A percentile compares a stretch with the other conserved stretches of the same genome.
Conservation (phyloP, 257 asterid genomes). For the Orobanche coerulescens region DNA sequence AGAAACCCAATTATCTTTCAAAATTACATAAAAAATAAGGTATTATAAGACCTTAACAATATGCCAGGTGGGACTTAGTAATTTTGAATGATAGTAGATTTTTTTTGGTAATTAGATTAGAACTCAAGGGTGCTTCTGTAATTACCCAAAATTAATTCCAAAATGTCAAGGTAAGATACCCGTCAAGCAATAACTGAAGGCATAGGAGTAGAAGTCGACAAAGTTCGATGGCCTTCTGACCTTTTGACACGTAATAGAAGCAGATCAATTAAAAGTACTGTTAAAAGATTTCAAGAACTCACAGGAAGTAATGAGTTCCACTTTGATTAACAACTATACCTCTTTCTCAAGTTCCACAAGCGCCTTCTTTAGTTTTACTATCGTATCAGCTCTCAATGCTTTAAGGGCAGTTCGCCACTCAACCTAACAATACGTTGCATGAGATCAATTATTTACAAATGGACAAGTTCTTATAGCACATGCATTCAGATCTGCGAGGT, state of each 20-base stretch:
- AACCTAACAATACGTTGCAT: constrained; percentile 34
- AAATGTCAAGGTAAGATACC: constrained; percentile 33
- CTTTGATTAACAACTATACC: constrained; percentile 35
- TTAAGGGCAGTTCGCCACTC: constrained; percentile 81
- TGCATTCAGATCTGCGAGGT: no score
- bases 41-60: no score
- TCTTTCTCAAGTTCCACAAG: constrained; percentile 57
- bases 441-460: background rate
- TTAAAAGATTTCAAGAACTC: background rate
- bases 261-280: constrained; percentile 2
- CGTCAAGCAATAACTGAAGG: constrained; percentile 69
- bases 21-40: background rate
- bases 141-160: background rate
- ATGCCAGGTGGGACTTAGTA: background rate
- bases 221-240: constrained; percentile 56
- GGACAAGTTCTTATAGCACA: background rate
- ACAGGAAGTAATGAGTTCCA: no score
- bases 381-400: constrained; percentile 48
- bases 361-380: constrained; percentile 50
- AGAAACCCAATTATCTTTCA: background rate
- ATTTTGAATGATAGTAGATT: background rate
- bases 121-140: background rate
- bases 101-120: background rate
- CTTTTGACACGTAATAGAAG: constrained; percentile 33
- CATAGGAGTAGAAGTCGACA: constrained; percentile 52